phyloP scores from a whole-genome alignment of 768 basidiomycete genomes.

The Boletus edulis region DNA sequence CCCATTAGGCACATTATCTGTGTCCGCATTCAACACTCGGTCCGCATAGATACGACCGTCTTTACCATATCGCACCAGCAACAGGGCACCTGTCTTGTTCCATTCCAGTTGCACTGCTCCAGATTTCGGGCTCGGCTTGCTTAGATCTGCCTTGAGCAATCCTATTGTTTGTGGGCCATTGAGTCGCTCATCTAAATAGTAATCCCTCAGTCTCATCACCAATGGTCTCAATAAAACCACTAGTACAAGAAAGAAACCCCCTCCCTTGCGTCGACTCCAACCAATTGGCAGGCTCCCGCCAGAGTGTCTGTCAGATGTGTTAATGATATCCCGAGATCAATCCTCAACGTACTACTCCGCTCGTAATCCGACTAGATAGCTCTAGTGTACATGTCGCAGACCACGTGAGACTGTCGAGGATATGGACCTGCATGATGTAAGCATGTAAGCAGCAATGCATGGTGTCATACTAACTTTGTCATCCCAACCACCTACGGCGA shows the following conservation, averaged over 20 bases:
- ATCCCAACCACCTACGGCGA: constrained; percentile 86
- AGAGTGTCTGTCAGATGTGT: constrained; percentile 54
- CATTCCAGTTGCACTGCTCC: constrained; percentile 76
- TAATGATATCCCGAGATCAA: background rate
- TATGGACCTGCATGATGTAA: constrained; percentile 52
- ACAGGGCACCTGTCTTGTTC: constrained; percentile 70
- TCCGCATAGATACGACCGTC: background rate
- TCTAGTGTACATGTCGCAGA: constrained; percentile 62
- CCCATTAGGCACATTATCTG: constrained; percentile 62
- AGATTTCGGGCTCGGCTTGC: constrained; percentile 62
- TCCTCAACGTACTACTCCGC: constrained; percentile 49
- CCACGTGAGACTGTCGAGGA: constrained; percentile 79
- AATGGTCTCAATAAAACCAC: constrained; percentile 13
- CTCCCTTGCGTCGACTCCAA: constrained; percentile 77
- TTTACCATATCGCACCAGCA: constrained; percentile 74
- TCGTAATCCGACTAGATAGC: constrained; percentile 53
- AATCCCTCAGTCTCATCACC: background rate
- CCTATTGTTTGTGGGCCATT: constrained; percentile 54
- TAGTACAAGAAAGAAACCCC: constrained; percentile 89
- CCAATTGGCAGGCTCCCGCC: constrained; percentile 88
- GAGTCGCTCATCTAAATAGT: constrained; percentile 57
- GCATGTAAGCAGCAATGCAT: background rate
- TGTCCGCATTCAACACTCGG: background rate
- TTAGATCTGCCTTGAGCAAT: constrained; percentile 50
- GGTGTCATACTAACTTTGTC: constrained; percentile 57